Evolutionary conservation across 2,329 filamentous ascomycete species (phyloP).

Genomic region (Arachnomyces sp.): DNA sequence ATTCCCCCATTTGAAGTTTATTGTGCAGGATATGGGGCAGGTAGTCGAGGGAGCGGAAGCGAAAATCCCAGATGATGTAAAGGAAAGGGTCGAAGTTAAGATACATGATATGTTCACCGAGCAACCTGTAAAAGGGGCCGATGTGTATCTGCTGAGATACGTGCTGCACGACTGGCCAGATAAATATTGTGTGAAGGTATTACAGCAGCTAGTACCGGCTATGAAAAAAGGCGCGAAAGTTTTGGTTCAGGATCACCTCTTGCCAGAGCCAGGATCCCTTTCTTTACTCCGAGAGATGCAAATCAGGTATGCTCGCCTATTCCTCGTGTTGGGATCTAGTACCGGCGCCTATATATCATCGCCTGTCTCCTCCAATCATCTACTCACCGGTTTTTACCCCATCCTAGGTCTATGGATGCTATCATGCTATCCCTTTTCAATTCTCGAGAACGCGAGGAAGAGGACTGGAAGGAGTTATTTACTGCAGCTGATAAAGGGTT

Average conservation of each 20-base stretch:
- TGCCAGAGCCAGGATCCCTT: conserved; percentile 12
- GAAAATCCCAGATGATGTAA: conserved; percentile 22
- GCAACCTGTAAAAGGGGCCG: conserved; percentile 23
- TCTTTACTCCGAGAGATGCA: conserved; percentile 7
- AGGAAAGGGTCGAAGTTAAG: conserved; percentile 19
- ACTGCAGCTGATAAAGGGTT: conserved; percentile 35
- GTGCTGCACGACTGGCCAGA: conserved; percentile 36
- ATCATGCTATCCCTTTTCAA: conserved; percentile 47
- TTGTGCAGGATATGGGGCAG: conserved; percentile 38
- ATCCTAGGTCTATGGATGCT: conserved; percentile 39
- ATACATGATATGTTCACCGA: conserved; percentile 29
- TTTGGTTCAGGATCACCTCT: conserved; percentile 11
- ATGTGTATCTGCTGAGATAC: conserved; percentile 30
- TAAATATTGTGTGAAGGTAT: conserved; percentile 26
- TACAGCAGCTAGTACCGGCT: conserved; percentile 25
- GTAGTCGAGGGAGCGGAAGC: conserved; percentile 28
- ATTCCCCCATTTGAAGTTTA: conserved; percentile 35
- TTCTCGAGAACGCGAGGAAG: conserved; percentile 42
- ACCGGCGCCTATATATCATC: no score
- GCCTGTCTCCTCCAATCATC: no score
- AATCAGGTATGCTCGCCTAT: conserved; percentile 8
- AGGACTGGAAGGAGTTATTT: conserved; percentile 42
- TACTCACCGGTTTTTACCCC: no score
- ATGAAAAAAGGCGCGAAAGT: conserved; percentile 10
- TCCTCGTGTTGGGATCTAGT: no score